Base-by-base conservation (phyloP, 2,329 filamentous ascomycete genomes). In the Aspergillus unguis region DNA sequence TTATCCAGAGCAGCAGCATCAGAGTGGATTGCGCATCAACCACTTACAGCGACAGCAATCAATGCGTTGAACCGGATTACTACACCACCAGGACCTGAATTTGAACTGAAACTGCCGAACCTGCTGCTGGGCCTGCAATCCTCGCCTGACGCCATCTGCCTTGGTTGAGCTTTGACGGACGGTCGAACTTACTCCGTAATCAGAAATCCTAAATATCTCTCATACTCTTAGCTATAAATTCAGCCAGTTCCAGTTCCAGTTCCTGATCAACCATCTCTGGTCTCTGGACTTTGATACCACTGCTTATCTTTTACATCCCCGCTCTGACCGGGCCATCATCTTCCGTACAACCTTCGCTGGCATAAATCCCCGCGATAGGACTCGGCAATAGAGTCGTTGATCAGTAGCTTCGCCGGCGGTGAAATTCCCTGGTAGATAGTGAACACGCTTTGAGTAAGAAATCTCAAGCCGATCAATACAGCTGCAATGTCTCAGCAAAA, bases 401-500 rank as follows among this genome's bases (percentile, higher is more conserved):
- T 49, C 53, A 58, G 58, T 57, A 56, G 44, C 57, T 54, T 53
- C 58, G 48, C 59, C 58, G 49, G 60, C 45, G 60, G 59, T 58
- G 47, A 53, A 56, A 58, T 42, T 58, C 58, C 60, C 59, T 58
- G 58, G 60, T 56, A 40, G 52, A 54, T 54, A 50, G 55, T 57
- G 55, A 53, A 58, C 23, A 17, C 17, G 17, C 17, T 17, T 17
- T 17, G 17, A 17, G 17, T 17, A 1, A 17, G 17, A 17, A 17
- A 17, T 17, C 17, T 17, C 17, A 17, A 17, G 17, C 17, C 17
- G 17, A 17, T 17, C 17, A 17, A 17, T 17, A 17, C 17, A 17
- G 17, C 17, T 17, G 17, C 17, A 17, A 92, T 91, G 87, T 85
- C 86, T 62, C 80, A 76, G 61, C 80, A 76, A 71, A 94, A 85